A percentile compares a stretch with the other conserved stretches of the same genome.
Evolutionary conservation across 192 early-diverging fungal genomes (phyloP).

Genomic region (Entomortierella chlamydospora): DNA sequence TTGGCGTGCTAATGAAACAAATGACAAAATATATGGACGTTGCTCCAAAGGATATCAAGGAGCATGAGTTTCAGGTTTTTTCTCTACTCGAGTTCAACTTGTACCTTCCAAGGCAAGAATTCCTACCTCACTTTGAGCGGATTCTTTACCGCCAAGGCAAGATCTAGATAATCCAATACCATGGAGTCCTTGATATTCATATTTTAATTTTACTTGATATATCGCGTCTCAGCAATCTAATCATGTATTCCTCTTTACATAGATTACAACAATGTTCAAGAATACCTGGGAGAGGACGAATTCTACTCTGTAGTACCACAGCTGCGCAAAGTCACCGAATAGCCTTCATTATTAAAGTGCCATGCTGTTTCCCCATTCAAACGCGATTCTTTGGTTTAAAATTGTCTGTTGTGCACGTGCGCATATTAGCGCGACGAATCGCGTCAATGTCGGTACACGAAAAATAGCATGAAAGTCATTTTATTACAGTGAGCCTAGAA

Average conservation of each 20-base stretch:
- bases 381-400: too few species aligned
- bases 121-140: constrained; percentile 93
- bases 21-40: constrained; percentile 84
- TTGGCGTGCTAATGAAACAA: constrained; percentile 63
- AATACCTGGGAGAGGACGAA: constrained; percentile 55
- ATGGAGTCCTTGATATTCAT: too few species aligned
- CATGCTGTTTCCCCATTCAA: not conserved
- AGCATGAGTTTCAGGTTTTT: constrained; percentile 94
- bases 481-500: constrained; percentile 11
- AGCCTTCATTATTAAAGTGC: not conserved
- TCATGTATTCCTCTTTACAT: not conserved
- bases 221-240: too few species aligned
- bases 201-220: not conserved
- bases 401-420: too few species aligned
- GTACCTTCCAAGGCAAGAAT: constrained; percentile 86
- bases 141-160: constrained; percentile 74
- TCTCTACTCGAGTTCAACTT: constrained; percentile 91
- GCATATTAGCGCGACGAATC: not conserved
- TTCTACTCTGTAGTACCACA: constrained; percentile 38
- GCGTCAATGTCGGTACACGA: too few species aligned
- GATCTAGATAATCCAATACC: not conserved
- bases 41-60: constrained; percentile 79
- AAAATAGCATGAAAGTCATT: not conserved
- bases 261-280: constrained; percentile 55
- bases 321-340: constrained; percentile 22